Evolutionary conservation across 2,329 filamentous ascomycete species (phyloP).

Genomic region (Neopestalotiopsis rosae): DNA sequence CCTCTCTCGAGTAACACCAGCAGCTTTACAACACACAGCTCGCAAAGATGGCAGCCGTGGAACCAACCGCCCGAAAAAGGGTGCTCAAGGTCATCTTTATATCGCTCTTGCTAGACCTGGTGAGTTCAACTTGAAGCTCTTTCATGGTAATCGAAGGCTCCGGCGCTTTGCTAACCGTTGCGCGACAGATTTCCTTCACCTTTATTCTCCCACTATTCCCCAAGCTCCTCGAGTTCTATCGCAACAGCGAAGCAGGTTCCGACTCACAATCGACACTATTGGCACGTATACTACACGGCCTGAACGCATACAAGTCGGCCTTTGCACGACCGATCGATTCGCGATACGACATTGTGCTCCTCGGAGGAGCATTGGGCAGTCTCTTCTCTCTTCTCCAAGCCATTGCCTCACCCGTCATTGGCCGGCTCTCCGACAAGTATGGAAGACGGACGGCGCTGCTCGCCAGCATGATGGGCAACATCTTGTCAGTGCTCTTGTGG

Average conservation of each 20-base stretch:
- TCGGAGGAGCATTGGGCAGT: slow-evolving; percentile 91
- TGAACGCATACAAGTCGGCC: slow-evolving; percentile 93
- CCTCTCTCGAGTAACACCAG: neutral
- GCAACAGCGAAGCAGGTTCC: slow-evolving; percentile 72
- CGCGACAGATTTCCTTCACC: slow-evolving; percentile 86
- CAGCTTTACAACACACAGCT: neutral
- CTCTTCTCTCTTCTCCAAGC: slow-evolving; percentile 92
- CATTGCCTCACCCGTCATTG: slow-evolving; percentile 89
- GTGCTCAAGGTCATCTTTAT: slow-evolving; percentile 88
- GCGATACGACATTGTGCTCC: slow-evolving; percentile 93
- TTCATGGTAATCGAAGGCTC: slow-evolving; percentile 15
- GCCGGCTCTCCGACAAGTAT: slow-evolving; percentile 84
- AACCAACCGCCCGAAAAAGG: slow-evolving; percentile 66
- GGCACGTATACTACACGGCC: slow-evolving; percentile 76
- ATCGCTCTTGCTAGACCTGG: slow-evolving; percentile 87
- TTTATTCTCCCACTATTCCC: slow-evolving; percentile 98
- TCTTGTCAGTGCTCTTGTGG: slow-evolving; percentile 92
- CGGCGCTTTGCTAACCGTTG: slow-evolving; percentile 9
- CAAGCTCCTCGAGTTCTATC: slow-evolving; percentile 94
- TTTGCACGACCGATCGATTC: slow-evolving; percentile 94
- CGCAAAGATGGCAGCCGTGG: slow-evolving; percentile 38
- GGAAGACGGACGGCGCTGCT: slow-evolving; percentile 87
- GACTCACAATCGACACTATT: slow-evolving; percentile 63
- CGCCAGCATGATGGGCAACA: slow-evolving; percentile 91
- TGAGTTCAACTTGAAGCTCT: slow-evolving; percentile 48